phyloP scores from a whole-genome alignment of 441 rosid genomes.

The Cnidoscolus chayamansa region DNA sequence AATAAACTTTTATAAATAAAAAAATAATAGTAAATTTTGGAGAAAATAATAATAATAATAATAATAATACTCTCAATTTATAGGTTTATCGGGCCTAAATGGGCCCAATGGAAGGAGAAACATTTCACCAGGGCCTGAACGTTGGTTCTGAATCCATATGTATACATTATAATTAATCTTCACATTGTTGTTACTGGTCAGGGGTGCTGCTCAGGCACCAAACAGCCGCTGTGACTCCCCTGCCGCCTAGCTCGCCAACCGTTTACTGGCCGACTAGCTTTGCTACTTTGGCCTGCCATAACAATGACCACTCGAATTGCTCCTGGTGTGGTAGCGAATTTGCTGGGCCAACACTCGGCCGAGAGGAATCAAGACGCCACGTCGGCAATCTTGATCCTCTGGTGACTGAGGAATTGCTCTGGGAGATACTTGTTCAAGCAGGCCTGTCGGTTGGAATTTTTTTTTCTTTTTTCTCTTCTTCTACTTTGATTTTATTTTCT shows the following conservation, averaged over 20 bases:
- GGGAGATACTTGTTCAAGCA: slow-evolving; percentile 95
- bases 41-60: too few relatives aligned
- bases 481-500: background rate
- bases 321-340: slow-evolving; percentile 94
- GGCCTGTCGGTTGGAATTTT: slow-evolving; percentile 79
- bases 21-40: too few relatives aligned
- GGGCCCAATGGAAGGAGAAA: background rate
- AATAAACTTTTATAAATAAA: too few relatives aligned
- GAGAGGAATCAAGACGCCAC: slow-evolving; percentile 96
- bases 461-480: background rate
- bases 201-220: background rate
- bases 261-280: background rate
- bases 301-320: slow-evolving; percentile 92
- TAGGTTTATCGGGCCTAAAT: background rate
- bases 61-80: too few relatives aligned
- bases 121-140: too few relatives aligned
- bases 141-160: too few relatives aligned
- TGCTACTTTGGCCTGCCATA: too few relatives aligned
- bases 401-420: slow-evolving; percentile 86
- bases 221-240: background rate
- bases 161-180: background rate
- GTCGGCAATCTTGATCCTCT: slow-evolving; percentile 95
- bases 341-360: slow-evolving; percentile 93
- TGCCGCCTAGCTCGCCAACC: background rate
- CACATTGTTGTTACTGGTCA: background rate